Evolutionary conservation across 1,139 yeast species (phyloP).

Genomic region (Zygoascus sp.): DNA sequence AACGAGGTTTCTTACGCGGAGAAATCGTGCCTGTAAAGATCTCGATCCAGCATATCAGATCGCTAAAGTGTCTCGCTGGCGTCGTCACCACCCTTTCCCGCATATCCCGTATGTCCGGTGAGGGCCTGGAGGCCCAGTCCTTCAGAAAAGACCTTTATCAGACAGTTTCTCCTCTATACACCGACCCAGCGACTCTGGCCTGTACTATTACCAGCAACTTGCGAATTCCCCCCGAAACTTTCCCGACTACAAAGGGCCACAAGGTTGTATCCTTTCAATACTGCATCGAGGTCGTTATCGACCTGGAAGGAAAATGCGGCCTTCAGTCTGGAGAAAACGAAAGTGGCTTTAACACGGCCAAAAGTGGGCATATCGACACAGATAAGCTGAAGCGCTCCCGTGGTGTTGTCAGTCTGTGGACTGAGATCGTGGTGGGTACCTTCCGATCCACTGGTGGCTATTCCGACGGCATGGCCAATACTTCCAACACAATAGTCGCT

Average conservation of each 20-base stretch:
- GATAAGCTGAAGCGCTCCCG: constrained; percentile 69
- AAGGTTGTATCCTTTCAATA: constrained; percentile 78
- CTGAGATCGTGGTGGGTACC: constrained; percentile 79
- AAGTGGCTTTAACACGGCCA: constrained; percentile 30
- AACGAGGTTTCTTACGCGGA: constrained; percentile 72
- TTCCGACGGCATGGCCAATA: not conserved
- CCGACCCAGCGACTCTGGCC: constrained; percentile 60
- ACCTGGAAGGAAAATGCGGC: constrained; percentile 51
- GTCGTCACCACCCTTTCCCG: constrained; percentile 75
- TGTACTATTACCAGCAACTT: constrained; percentile 60
- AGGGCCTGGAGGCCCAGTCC: constrained; percentile 50
- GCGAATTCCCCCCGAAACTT: constrained; percentile 76
- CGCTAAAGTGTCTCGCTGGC: constrained; percentile 68
- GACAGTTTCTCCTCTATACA: constrained; percentile 68
- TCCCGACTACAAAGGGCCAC: constrained; percentile 76
- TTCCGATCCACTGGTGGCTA: constrained; percentile 39
- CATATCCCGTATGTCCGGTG: constrained; percentile 72
- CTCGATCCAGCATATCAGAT: constrained; percentile 62
- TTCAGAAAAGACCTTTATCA: constrained; percentile 83
- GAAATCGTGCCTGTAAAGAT: constrained; percentile 72
- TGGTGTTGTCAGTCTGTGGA: constrained; percentile 71
- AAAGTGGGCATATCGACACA: constrained; percentile 55
- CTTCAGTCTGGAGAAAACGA: constrained; percentile 35
- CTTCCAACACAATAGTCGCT: not conserved
- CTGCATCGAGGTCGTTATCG: constrained; percentile 75